Evolutionary conservation across 1,284 basidiomycete genomes (phyloP).

Genomic region (Bondarzewia mesenterica): DNA sequence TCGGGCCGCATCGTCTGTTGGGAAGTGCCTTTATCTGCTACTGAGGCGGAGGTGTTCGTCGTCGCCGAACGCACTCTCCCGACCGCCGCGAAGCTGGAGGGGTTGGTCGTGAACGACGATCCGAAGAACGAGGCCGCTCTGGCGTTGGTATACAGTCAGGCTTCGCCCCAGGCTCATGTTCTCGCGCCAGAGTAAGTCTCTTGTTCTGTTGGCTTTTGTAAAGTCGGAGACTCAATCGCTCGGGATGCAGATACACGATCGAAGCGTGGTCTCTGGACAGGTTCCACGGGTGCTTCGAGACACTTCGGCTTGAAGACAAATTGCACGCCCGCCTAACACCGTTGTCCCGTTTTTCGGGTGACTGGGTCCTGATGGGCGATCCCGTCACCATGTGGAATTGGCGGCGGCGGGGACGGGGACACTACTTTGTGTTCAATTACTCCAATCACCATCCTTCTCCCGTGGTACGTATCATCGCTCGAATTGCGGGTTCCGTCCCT

Average conservation of each 20-base stretch:
- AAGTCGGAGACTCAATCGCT: not conserved
- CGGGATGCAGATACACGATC: conserved; percentile 1
- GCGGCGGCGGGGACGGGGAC: conserved; percentile 5
- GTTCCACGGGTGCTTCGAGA: conserved; percentile 14
- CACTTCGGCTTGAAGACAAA: conserved; percentile 6
- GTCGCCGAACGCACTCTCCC: conserved; percentile 21
- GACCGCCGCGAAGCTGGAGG: conserved; percentile 15
- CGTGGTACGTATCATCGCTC: conserved; percentile 9
- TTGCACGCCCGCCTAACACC: conserved; percentile 7
- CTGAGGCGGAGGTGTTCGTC: conserved; percentile 19
- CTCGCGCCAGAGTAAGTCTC: not conserved
- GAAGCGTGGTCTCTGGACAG: conserved; percentile 14
- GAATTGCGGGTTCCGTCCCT: not conserved
- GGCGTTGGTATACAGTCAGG: conserved; percentile 16
- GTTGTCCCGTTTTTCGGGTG: conserved; percentile 9
- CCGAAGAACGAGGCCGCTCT: conserved; percentile 20
- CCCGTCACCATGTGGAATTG: conserved; percentile 15
- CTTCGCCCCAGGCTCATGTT: not conserved
- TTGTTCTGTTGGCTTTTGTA: not conserved
- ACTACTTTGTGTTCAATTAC: conserved; percentile 9
- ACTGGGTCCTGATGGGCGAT: conserved; percentile 11
- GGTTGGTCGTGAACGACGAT: conserved; percentile 25
- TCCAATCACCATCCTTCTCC: conserved; percentile 9
- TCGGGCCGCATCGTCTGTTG: conserved; percentile 22
- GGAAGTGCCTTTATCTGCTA: conserved; percentile 28